These are phyloP conservation scores for Ophiocordyceps robertsii DNA, from an alignment of 2,329 filamentous ascomycete species.

Conservation along the genomic window DNA sequence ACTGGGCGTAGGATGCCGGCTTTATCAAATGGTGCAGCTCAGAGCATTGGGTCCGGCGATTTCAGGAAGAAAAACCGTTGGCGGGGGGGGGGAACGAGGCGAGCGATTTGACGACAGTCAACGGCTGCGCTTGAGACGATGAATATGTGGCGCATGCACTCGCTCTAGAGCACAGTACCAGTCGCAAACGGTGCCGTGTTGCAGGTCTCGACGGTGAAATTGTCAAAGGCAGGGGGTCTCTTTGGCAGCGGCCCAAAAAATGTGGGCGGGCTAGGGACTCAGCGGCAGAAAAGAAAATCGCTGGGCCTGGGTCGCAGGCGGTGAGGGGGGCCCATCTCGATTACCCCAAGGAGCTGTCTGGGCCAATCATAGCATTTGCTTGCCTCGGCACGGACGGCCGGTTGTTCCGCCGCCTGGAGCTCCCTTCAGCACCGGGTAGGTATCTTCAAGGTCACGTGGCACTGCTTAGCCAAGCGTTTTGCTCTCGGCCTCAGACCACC, in stretches of 20 bases:
- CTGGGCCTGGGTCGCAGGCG: slow-evolving; percentile 7
- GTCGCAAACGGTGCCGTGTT: background rate
- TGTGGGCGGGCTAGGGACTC: slow-evolving; percentile 9
- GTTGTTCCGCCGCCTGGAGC: background rate
- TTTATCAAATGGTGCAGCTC: background rate
- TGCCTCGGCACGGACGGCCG: too few relatives aligned
- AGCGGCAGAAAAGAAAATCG: slow-evolving; percentile 14
- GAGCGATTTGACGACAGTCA: too few relatives aligned
- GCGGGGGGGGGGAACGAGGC: background rate
- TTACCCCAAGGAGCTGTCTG: background rate
- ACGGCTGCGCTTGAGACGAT: background rate
- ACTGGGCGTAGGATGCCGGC: background rate
- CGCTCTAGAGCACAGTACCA: background rate
- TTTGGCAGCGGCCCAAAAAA: slow-evolving; percentile 1
- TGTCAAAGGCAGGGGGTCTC: slow-evolving; percentile 3
- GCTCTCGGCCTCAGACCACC: slow-evolving; percentile 18
- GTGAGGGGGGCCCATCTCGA: slow-evolving; percentile 7
- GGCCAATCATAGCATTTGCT: background rate
- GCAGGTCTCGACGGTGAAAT: too few relatives aligned
- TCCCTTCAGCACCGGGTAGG: too few relatives aligned
- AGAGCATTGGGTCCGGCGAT: background rate
- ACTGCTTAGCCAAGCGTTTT: slow-evolving; percentile 2
- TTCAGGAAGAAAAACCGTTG: background rate
- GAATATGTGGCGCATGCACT: background rate
- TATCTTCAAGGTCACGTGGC: slow-evolving; percentile 8